Percentiles rank a stretch among this genome's conserved stretches.
phyloP scores from a whole-genome alignment of 139 green algal genomes.

The Picochlorum sp. region DNA sequence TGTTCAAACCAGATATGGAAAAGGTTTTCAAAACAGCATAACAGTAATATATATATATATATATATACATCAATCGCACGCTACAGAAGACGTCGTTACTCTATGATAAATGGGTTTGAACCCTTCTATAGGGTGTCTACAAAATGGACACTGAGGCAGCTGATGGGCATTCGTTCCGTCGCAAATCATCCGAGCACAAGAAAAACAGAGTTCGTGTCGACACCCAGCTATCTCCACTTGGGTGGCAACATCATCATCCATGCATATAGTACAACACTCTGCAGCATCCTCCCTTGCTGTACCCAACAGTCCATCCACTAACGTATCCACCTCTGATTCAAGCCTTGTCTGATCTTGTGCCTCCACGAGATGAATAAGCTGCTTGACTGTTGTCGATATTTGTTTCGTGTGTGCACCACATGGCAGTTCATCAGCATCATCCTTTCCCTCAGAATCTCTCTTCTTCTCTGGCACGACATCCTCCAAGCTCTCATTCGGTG shows the following conservation, averaged over 20 bases:
- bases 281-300: not conserved
- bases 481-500: not conserved
- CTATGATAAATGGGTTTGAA: constrained; percentile 8
- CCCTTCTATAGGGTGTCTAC: constrained; percentile 26
- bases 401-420: not conserved
- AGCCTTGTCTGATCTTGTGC: not conserved
- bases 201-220: constrained; percentile 29
- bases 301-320: not conserved
- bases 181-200: constrained; percentile 25
- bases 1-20: constrained; percentile 13
- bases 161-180: constrained; percentile 14
- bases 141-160: constrained; percentile 34
- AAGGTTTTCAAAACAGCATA: constrained; percentile 14
- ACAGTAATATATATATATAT: not conserved
- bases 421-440: not conserved
- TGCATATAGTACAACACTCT: constrained; percentile 26
- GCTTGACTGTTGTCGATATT: constrained; percentile 17
- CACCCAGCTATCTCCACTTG: constrained; percentile 18
- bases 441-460: not conserved
- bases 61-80: not conserved
- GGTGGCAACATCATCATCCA: constrained; percentile 16
- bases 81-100: not conserved
- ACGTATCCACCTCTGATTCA: not conserved
- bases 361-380: constrained; percentile 21
- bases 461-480: not conserved